Percentiles rank a stretch among this genome's conserved stretches.
Conservation (phyloP, 176 grass and related monocot species). For the Cenchrus purpureus region DNA sequence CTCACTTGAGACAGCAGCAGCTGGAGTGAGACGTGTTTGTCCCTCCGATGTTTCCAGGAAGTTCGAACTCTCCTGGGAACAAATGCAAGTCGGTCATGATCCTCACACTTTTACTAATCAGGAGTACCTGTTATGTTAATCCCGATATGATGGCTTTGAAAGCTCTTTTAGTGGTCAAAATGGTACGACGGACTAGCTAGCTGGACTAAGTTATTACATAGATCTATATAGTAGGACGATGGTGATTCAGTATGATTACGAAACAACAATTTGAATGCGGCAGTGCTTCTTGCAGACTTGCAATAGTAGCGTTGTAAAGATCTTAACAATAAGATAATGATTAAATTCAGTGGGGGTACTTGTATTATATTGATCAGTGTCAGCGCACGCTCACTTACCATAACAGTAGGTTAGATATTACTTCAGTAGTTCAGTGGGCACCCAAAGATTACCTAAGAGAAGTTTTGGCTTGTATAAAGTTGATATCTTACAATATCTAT, state of each 20-base stretch:
- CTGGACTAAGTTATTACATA: neutral
- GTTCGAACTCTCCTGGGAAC: neutral
- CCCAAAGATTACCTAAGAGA: neutral
- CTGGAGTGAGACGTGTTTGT: neutral
- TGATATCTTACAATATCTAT: neutral
- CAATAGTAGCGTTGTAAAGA: neutral
- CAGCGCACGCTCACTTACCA: neutral
- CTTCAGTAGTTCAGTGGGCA: neutral
- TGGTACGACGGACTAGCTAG: neutral
- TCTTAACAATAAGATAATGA: neutral
- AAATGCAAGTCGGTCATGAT: neutral
- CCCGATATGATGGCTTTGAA: neutral
- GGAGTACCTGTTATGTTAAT: neutral
- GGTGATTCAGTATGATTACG: constrained; percentile 10
- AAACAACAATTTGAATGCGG: neutral
- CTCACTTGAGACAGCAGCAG: neutral
- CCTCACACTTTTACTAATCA: neutral
- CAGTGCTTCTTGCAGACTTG: neutral
- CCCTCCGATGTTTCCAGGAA: constrained; percentile 6
- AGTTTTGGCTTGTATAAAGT: neutral
- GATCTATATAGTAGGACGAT: neutral
- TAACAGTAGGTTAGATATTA: neutral
- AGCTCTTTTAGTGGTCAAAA: neutral
- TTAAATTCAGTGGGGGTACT: constrained; percentile 14
- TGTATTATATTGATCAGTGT: neutral